These are phyloP conservation scores for Trichoderma sp. DNA, from an alignment of 2,329 filamentous ascomycete species.

Conservation along the genomic window DNA sequence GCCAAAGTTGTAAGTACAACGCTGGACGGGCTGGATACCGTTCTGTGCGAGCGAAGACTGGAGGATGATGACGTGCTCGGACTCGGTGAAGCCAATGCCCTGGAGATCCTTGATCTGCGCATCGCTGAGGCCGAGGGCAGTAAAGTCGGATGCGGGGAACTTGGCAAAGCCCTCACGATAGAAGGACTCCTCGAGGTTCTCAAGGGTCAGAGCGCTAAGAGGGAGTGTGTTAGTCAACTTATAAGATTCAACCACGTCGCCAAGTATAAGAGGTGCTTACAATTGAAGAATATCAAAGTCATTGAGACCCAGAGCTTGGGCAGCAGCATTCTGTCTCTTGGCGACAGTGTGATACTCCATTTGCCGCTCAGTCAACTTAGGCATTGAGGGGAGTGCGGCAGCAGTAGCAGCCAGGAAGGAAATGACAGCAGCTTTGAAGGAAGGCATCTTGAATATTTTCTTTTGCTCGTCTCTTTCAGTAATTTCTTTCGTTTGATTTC, in stretches of 20 bases:
- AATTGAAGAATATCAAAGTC: conserved; percentile 62
- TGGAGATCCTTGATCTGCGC: conserved; percentile 52
- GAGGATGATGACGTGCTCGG: conserved; percentile 43
- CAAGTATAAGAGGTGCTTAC: conserved; percentile 41
- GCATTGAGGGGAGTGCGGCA: conserved; percentile 49
- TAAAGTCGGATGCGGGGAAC: conserved; percentile 66
- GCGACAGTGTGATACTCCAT: conserved; percentile 48
- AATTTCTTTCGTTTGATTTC: background rate
- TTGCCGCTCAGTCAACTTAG: conserved; percentile 47
- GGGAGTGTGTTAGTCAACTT: background rate
- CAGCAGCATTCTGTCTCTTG: conserved; percentile 53
- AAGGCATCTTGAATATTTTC: conserved; percentile 36
- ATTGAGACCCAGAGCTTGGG: conserved; percentile 47
- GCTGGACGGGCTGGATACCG: conserved; percentile 65
- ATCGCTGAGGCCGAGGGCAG: conserved; percentile 44
- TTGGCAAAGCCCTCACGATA: conserved; percentile 70
- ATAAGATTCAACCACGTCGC: background rate
- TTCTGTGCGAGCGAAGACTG: conserved; percentile 61
- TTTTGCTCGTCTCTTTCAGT: conserved; percentile 22
- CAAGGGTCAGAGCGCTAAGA: conserved; percentile 64
- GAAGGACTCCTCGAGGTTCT: conserved; percentile 73
- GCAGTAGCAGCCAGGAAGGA: conserved; percentile 48
- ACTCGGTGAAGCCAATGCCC: conserved; percentile 63
- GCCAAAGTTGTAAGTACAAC: conserved; percentile 72
- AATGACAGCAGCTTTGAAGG: conserved; percentile 45